These are phyloP conservation scores for Fusarium sulawesiense DNA, from an alignment of 2,329 filamentous ascomycete species.

Conservation along the genomic window DNA sequence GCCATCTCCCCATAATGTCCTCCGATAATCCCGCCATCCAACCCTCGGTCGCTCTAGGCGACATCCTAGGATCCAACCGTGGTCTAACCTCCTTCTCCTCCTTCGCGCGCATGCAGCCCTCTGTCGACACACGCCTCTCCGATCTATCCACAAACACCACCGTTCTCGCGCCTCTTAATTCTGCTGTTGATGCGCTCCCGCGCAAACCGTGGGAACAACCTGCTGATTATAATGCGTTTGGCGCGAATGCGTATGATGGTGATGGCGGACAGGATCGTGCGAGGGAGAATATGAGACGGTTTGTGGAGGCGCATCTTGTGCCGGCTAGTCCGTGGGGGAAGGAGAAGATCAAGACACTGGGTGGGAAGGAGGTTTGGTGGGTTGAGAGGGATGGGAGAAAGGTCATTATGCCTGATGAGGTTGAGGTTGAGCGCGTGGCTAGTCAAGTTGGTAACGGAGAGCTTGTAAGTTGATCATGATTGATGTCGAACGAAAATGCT, in stretches of 20 bases:
- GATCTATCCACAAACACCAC: constrained; percentile 77
- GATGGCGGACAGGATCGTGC: constrained; percentile 80
- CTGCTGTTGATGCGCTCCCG: constrained; percentile 79
- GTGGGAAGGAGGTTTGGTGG: constrained; percentile 81
- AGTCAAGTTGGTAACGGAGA: constrained; percentile 88
- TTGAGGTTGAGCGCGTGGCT: constrained; percentile 80
- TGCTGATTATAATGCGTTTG: constrained; percentile 75
- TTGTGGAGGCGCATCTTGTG: constrained; percentile 89
- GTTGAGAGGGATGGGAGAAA: constrained; percentile 74
- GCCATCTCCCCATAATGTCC: constrained; percentile 46
- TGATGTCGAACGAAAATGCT: too few species aligned
- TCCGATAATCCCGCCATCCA: constrained; percentile 46
- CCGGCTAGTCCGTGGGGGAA: constrained; percentile 79
- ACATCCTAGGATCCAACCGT: constrained; percentile 83
- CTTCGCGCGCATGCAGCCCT: constrained; percentile 79
- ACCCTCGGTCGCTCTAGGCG: constrained; percentile 76
- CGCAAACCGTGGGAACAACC: constrained; percentile 89
- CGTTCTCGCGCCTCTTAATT: constrained; percentile 88
- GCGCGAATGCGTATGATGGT: constrained; percentile 80
- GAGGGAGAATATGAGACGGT: constrained; percentile 77
- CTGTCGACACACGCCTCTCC: constrained; percentile 76
- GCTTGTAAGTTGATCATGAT: constrained; percentile 63
- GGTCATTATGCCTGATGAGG: constrained; percentile 80
- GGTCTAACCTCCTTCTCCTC: constrained; percentile 86
- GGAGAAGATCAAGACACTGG: constrained; percentile 72